A percentile compares a stretch with the other conserved stretches of the same genome.
phyloP scores from a whole-genome alignment of 192 early-diverging fungal species.

The Podila horticola region DNA sequence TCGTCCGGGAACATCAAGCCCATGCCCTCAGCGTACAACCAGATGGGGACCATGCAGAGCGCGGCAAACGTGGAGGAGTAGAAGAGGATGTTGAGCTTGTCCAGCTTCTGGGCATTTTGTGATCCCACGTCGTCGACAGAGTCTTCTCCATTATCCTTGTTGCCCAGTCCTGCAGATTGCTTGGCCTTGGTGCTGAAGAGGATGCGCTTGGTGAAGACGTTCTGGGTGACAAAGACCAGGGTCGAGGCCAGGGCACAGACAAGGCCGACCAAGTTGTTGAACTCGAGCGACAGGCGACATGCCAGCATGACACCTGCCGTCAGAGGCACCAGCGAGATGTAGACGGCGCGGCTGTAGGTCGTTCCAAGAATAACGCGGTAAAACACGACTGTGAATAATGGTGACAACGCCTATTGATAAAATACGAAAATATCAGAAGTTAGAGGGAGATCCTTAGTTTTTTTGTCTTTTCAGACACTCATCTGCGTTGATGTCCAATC shows the following conservation, averaged over 20 bases:
- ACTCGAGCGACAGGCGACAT: constrained; percentile 72
- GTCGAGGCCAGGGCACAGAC: constrained; percentile 79
- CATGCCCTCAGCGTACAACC: constrained; percentile 79
- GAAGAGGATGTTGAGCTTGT: constrained; percentile 90
- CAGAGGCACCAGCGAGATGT: constrained; percentile 79
- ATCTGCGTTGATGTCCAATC: neutral
- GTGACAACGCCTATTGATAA: constrained; percentile 76
- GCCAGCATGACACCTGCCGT: constrained; percentile 93
- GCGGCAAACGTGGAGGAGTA: constrained; percentile 82
- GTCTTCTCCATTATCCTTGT: constrained; percentile 37
- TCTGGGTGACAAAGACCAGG: constrained; percentile 88
- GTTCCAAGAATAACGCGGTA: constrained; percentile 78
- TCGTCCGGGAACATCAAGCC: constrained; percentile 49
- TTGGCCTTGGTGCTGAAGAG: constrained; percentile 63
- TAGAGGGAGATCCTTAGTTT: neutral
- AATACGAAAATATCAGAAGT: neutral
- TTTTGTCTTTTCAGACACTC: neutral
- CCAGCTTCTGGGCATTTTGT: constrained; percentile 70
- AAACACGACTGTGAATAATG: constrained; percentile 85
- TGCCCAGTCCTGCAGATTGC: constrained; percentile 28
- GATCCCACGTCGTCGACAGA: constrained; percentile 27
- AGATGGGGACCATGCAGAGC: constrained; percentile 82
- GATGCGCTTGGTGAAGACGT: constrained; percentile 86
- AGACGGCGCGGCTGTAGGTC: constrained; percentile 76
- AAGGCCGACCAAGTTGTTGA: constrained; percentile 77